Evolutionary conservation across 305 asterid genomes (phyloP).

Genomic region (Fraxinus sp.): DNA sequence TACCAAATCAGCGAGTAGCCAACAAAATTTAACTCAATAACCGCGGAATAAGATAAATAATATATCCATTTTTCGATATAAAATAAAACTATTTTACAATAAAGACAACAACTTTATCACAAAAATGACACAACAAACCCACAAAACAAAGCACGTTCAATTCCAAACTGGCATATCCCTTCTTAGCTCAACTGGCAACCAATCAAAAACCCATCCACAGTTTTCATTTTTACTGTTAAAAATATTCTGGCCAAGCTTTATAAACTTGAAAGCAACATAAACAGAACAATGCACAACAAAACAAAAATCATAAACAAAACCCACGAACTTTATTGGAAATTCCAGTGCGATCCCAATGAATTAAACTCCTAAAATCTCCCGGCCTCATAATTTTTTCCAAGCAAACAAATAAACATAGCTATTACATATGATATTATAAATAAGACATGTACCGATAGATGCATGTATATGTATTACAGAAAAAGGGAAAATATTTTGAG

Average conservation of each 20-base stretch:
- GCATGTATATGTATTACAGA: not conserved
- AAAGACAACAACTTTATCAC: conserved; percentile 17
- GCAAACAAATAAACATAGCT: not conserved
- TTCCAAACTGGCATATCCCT: conserved; percentile 14
- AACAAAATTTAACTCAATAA: not conserved
- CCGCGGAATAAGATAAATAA: not conserved
- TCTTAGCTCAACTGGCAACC: not conserved
- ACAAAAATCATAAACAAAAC: not conserved
- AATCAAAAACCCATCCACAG: not conserved
- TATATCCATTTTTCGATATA: not conserved
- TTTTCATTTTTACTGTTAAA: not conserved
- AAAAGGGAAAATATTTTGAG: not conserved
- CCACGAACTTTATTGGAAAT: not conserved
- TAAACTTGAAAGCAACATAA: not conserved
- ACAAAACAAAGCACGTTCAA: conserved; percentile 16
- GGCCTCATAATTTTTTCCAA: not conserved
- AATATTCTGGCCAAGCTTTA: not conserved
- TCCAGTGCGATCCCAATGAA: not conserved
- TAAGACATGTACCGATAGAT: not conserved
- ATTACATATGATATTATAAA: not conserved
- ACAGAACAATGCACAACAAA: not conserved
- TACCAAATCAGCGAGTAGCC: not conserved
- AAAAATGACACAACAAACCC: conserved; percentile 19
- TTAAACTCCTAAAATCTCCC: not conserved
- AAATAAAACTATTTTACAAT: not conserved